These are phyloP conservation scores for Vitis riparia DNA, from an alignment of 164 flowering plant genomes.

Conservation along the genomic window DNA sequence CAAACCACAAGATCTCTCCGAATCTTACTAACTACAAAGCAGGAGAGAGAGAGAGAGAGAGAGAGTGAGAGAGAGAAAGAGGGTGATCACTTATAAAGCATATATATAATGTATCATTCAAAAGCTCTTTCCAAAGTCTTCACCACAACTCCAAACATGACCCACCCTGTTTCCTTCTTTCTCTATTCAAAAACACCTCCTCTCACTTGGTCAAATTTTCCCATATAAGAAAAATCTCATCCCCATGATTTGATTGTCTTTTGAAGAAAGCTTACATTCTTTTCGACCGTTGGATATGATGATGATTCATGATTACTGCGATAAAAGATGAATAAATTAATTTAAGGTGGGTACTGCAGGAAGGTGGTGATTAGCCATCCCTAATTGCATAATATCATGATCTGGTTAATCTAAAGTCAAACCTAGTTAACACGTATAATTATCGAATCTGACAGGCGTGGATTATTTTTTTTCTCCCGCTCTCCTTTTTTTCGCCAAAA, in stretches of 20 bases:
- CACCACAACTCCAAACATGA: conserved; percentile 53
- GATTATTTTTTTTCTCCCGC: neutral
- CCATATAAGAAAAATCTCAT: conserved; percentile 2
- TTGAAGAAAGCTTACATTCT: conserved; percentile 18
- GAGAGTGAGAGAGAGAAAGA: conserved; percentile 10
- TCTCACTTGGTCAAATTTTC: conserved; percentile 26
- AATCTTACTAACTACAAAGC: conserved; percentile 64
- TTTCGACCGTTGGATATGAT: conserved; percentile 34
- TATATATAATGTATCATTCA: conserved; percentile 18
- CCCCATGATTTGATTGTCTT: conserved; percentile 14
- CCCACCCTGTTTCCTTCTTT: conserved; percentile 50
- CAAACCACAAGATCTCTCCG: conserved; percentile 44
- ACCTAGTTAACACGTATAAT: neutral
- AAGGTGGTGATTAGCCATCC: neutral
- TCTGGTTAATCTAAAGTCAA: conserved; percentile 3
- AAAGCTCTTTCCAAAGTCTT: conserved; percentile 52
- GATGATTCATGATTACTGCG: conserved; percentile 8
- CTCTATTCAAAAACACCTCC: conserved; percentile 15
- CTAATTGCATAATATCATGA: neutral
- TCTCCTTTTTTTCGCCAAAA: neutral
- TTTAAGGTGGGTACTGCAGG: neutral
- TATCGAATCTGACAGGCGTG: neutral
- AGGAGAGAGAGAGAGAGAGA: conserved; percentile 10
- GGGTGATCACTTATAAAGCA: conserved; percentile 17
- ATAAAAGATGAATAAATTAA: neutral